phyloP scores from a whole-genome alignment of 2,329 filamentous ascomycete genomes.

The Juglanconis sp. region DNA sequence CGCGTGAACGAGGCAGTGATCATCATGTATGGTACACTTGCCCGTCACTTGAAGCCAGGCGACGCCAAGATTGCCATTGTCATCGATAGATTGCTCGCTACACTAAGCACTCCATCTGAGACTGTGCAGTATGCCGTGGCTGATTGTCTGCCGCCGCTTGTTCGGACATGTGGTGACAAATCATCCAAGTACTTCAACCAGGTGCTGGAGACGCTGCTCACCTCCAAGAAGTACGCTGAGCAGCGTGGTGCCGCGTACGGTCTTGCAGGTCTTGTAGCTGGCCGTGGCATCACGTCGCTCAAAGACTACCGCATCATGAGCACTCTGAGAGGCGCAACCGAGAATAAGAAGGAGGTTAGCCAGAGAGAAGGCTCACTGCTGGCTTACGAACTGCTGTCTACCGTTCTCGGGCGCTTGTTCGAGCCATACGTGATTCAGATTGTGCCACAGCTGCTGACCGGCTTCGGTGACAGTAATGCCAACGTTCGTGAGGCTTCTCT shows the following conservation, averaged over 20 bases:
- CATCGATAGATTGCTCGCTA: constrained; percentile 78
- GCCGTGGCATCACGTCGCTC: constrained; percentile 78
- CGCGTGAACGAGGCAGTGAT: constrained; percentile 95
- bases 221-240: constrained; percentile 86
- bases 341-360: constrained; percentile 91
- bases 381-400: constrained; percentile 85
- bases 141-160: constrained; percentile 87
- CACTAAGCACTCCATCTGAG: constrained; percentile 90
- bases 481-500: constrained; percentile 92
- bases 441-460: constrained; percentile 81
- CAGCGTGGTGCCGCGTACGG: constrained; percentile 94
- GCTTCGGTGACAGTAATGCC: constrained; percentile 83
- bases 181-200: constrained; percentile 76
- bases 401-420: constrained; percentile 81
- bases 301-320: constrained; percentile 84
- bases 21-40: constrained; percentile 92
- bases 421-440: constrained; percentile 97
- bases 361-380: constrained; percentile 86
- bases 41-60: constrained; percentile 79
- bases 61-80: constrained; percentile 86
- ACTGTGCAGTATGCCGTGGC: constrained; percentile 96
- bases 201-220: constrained; percentile 77
- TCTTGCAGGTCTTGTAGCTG: constrained; percentile 82
- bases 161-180: constrained; percentile 75
- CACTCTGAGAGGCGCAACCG: constrained; percentile 74